phyloP scores from a whole-genome alignment of 345 rosid species.

The Eucalyptus regnans region DNA sequence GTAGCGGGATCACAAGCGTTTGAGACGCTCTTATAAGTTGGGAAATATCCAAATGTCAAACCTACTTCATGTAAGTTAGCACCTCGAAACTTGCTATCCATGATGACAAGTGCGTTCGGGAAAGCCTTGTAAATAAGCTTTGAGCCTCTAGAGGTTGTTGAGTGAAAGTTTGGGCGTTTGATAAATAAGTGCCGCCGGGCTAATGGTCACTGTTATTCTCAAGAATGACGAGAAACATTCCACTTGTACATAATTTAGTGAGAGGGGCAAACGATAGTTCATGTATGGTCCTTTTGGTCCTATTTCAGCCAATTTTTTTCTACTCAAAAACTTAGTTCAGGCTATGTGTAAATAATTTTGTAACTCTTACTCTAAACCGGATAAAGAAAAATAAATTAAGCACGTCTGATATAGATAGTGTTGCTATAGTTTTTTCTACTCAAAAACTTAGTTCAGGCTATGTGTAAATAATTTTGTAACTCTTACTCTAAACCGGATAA shows the following conservation, averaged over 20 bases:
- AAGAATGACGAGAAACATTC: background rate
- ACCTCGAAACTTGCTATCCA: background rate
- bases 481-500: background rate
- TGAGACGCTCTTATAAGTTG: background rate
- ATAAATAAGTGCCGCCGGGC: background rate
- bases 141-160: background rate
- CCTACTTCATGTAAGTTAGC: background rate
- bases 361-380: background rate
- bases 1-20: background rate
- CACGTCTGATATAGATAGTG: background rate
- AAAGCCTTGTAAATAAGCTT: background rate
- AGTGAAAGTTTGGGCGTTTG: background rate
- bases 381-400: background rate
- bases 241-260: background rate
- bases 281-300: background rate
- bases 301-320: background rate
- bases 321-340: background rate
- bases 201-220: background rate
- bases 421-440: background rate
- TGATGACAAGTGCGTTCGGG: background rate
- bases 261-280: background rate
- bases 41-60: background rate
- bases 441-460: background rate
- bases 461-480: background rate
- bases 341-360: background rate